phyloP scores from a whole-genome alignment of 768 basidiomycete species.

The Auricularia sp. region DNA sequence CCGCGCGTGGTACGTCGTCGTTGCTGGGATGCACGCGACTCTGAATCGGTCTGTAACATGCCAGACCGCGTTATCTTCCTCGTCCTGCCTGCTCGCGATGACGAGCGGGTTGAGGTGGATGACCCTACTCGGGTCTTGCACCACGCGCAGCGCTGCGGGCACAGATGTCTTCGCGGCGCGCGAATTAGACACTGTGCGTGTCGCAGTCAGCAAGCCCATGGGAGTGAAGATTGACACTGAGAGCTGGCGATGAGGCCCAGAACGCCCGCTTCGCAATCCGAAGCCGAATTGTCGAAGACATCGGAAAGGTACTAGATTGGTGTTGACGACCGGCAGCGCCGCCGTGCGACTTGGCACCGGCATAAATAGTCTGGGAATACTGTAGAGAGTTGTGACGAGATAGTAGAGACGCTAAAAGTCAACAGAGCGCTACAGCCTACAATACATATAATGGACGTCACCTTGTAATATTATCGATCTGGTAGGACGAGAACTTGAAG shows the following conservation, averaged over 20 bases:
- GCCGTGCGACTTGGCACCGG: too few species aligned
- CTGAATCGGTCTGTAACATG: not conserved
- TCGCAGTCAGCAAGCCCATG: too few species aligned
- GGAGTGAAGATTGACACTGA: too few species aligned
- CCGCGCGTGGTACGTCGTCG: not conserved
- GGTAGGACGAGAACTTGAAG: conserved; percentile 84
- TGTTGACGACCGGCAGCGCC: too few species aligned
- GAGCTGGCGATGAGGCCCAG: too few species aligned
- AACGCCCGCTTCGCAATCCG: too few species aligned
- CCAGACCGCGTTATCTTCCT: not conserved
- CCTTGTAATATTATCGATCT: conserved; percentile 74
- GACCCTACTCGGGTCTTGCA: not conserved
- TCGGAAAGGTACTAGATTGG: too few species aligned
- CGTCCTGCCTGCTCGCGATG: not conserved
- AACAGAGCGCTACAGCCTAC: too few species aligned
- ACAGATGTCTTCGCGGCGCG: not conserved
- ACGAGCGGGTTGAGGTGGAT: not conserved
- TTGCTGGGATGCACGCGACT: not conserved
- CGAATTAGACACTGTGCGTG: not conserved
- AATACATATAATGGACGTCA: conserved; percentile 52
- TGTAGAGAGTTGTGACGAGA: too few species aligned
- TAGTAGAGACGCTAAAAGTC: too few species aligned
- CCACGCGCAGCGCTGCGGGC: not conserved
- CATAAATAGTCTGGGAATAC: too few species aligned
- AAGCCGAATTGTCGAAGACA: not conserved